Base-by-base conservation (phyloP, 2,329 filamentous ascomycete genomes). In the Talaromyces sp. region DNA sequence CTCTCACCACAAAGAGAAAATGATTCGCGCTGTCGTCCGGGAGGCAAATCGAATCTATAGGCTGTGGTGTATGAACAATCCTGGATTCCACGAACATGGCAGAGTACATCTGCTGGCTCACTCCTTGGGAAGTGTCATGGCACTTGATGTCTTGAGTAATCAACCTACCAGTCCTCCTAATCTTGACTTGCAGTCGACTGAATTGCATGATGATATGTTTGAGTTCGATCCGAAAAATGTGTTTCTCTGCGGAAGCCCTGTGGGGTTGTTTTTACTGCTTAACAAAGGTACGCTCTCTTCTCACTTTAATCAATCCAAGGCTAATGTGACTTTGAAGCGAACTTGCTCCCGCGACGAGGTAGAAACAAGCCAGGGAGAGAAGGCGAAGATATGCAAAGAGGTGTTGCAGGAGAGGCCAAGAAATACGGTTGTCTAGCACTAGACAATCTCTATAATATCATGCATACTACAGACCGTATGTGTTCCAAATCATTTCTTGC, bases 11-110 rank as follows among this genome's bases (percentile, higher is more conserved):
- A 96, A 97, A 67, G 84, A 87, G 3, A 96, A 91, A 72, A 97
- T 99, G 92, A 89, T 96, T 53, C 82, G 87, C 43, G 92, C 94
- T 1, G 86, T 97, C 50, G 87, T 96, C 40, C 83, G 82, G 59
- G 94, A 99, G 75, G 93, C 94, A 7, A 99, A 99, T 68, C 84
- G 93, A 5, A 89, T 99, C n/a, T 97, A 96, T 70, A 84, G 89
- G 17, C 81, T 97, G 1, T 99, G 94, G 94, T 97, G 92, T 68
- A 82, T 83, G 48, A 97, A 97, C 69, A 97, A 99, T 62, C 89
- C 91, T 0, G 89, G 87, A 0, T 99, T 99, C 67, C 78, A 86
- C 9, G 80, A 89, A 19, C 80, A 84, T 60, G 94, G 94, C 6
- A 86, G 90, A 8, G 91, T 97, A 1, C 94, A 99, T 73, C 77